Conservation (phyloP, 208 protist genomes). For the Trypanosoma platydactyli region DNA sequence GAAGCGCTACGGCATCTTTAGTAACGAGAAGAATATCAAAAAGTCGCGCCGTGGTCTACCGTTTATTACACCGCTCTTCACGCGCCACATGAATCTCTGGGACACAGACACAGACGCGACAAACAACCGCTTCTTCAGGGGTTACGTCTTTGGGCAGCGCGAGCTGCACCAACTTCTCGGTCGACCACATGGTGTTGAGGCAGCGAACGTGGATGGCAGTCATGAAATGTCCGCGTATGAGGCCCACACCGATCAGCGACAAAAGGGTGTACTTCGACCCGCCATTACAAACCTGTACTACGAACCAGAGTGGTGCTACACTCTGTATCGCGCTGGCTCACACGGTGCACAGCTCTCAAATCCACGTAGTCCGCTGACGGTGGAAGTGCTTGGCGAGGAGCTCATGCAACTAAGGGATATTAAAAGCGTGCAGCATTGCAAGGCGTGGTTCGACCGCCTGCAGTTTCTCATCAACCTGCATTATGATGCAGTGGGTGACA, state of each 20-base stretch:
- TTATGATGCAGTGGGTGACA: slow-evolving; percentile 86
- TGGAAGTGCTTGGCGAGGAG: slow-evolving; percentile 73
- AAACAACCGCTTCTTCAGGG: slow-evolving; percentile 82
- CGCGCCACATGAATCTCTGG: slow-evolving; percentile 85
- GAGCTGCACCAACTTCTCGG: slow-evolving; percentile 79
- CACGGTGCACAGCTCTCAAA: slow-evolving; percentile 64
- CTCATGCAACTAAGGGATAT: slow-evolving; percentile 75
- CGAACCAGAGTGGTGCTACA: slow-evolving; percentile 77
- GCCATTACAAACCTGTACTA: slow-evolving; percentile 83
- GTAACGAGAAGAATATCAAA: slow-evolving; percentile 70
- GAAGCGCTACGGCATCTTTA: slow-evolving; percentile 85
- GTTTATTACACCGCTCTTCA: slow-evolving; percentile 76
- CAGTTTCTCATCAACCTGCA: slow-evolving; percentile 80
- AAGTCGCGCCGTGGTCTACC: slow-evolving; percentile 71
- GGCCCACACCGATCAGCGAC: slow-evolving; percentile 62
- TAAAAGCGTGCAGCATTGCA: slow-evolving; percentile 80
- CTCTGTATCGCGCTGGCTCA: slow-evolving; percentile 65
- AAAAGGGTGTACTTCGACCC: slow-evolving; percentile 68
- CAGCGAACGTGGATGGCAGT: slow-evolving; percentile 47
- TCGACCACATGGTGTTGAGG: slow-evolving; percentile 74
- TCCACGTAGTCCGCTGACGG: slow-evolving; percentile 59
- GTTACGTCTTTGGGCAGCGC: slow-evolving; percentile 74
- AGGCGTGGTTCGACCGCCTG: slow-evolving; percentile 85
- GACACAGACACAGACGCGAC: slow-evolving; percentile 87
- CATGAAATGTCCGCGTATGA: slow-evolving; percentile 72